Evolutionary conservation across 2,329 filamentous ascomycete species (phyloP).

Genomic region (Seiridium unicorne): DNA sequence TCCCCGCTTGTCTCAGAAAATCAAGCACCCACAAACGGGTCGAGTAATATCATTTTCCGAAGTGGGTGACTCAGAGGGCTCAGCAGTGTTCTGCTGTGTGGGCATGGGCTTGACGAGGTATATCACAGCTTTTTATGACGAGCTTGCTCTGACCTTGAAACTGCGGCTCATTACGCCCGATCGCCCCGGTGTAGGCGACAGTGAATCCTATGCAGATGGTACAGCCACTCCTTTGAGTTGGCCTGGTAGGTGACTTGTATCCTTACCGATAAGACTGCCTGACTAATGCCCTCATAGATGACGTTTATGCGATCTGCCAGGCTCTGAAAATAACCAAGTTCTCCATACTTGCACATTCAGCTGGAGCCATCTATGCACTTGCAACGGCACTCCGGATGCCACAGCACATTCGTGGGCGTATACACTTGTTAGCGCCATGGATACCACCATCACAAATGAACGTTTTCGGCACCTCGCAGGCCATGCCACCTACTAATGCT

Average conservation of each 20-base stretch:
- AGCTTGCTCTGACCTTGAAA: slow-evolving; percentile 84
- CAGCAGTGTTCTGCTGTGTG: slow-evolving; percentile 92
- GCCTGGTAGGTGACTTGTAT: slow-evolving; percentile 65
- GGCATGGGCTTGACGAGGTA: slow-evolving; percentile 97
- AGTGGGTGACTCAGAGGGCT: slow-evolving; percentile 88
- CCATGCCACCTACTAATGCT: slow-evolving; percentile 75
- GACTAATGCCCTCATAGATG: slow-evolving; percentile 41
- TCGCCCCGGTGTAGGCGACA: slow-evolving; percentile 89
- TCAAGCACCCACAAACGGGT: slow-evolving; percentile 81
- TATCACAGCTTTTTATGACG: slow-evolving; percentile 96
- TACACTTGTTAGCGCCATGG: slow-evolving; percentile 94
- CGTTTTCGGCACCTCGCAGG: slow-evolving; percentile 70
- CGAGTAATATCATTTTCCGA: slow-evolving; percentile 93
- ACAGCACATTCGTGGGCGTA: slow-evolving; percentile 89
- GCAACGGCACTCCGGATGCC: slow-evolving; percentile 95
- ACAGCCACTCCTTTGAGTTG: slow-evolving; percentile 86
- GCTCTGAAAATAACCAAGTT: slow-evolving; percentile 91
- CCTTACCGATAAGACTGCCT: too few relatives aligned
- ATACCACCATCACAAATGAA: slow-evolving; percentile 94
- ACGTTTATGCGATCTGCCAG: slow-evolving; percentile 93
- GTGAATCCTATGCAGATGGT: slow-evolving; percentile 78
- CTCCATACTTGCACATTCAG: slow-evolving; percentile 92
- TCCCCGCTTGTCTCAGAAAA: slow-evolving; percentile 82
- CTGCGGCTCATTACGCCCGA: slow-evolving; percentile 91
- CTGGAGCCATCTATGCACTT: slow-evolving; percentile 95